phyloP scores from a whole-genome alignment of 2,329 filamentous ascomycete species.

The Orbilia javanica region DNA sequence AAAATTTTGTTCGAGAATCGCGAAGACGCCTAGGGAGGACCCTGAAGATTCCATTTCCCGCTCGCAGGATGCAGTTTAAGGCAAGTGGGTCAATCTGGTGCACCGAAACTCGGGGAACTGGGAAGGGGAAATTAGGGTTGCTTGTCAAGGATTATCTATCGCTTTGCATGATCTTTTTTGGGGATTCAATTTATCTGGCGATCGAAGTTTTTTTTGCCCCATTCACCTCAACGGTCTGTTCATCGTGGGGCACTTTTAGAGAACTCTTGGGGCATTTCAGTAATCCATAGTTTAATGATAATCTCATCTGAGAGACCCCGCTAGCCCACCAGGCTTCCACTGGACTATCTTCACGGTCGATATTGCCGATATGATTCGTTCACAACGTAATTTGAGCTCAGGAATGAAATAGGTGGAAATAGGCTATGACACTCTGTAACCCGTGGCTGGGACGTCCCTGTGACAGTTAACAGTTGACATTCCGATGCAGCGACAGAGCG shows the following conservation, averaged over 20 bases:
- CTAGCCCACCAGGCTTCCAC: slow-evolving; percentile 9
- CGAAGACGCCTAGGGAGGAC: slow-evolving; percentile 21
- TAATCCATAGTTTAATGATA: slow-evolving; percentile 14
- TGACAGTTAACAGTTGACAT: slow-evolving; percentile 11
- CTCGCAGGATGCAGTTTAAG: slow-evolving; percentile 37
- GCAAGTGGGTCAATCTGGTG: slow-evolving; percentile 39
- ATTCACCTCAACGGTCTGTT: background rate
- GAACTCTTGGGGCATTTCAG: background rate
- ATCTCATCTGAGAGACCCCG: slow-evolving; percentile 27
- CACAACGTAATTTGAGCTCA: background rate
- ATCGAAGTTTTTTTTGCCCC: background rate
- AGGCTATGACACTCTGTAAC: slow-evolving; percentile 18
- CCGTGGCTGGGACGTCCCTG: slow-evolving; percentile 15
- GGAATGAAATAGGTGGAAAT: slow-evolving; percentile 18
- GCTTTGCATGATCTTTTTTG: slow-evolving; percentile 29
- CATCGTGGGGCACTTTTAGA: slow-evolving; percentile 17
- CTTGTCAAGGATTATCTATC: slow-evolving; percentile 33
- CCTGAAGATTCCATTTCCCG: slow-evolving; percentile 18
- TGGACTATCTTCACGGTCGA: background rate
- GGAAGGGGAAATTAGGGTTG: slow-evolving; percentile 48
- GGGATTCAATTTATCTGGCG: slow-evolving; percentile 25
- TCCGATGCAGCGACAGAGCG: slow-evolving; percentile 38
- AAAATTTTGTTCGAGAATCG: slow-evolving; percentile 44
- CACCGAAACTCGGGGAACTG: slow-evolving; percentile 53
- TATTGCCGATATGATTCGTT: slow-evolving; percentile 25